These are phyloP conservation scores for Yamadazyma siamensis DNA, from an alignment of 1,139 yeast genomes.

Conservation along the genomic window DNA sequence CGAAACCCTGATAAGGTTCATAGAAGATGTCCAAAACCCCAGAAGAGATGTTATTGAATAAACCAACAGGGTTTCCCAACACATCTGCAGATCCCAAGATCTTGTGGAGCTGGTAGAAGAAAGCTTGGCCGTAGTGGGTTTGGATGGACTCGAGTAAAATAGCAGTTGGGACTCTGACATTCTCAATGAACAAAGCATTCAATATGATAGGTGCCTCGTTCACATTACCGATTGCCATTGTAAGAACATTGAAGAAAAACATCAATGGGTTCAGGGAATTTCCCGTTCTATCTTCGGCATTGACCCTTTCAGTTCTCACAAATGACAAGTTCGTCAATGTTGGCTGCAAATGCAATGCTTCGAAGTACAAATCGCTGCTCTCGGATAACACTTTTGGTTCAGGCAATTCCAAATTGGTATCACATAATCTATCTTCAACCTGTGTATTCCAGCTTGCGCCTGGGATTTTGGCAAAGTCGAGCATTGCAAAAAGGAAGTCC, in stretches of 20 bases:
- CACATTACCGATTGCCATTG: conserved; percentile 96
- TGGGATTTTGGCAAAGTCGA: conserved; percentile 72
- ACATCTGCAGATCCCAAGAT: conserved; percentile 95
- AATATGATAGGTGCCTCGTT: conserved; percentile 94
- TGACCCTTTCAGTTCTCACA: conserved; percentile 81
- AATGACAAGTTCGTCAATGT: conserved; percentile 85
- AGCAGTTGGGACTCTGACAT: conserved; percentile 82
- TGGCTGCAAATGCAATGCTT: conserved; percentile 89
- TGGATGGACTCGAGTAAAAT: conserved; percentile 66
- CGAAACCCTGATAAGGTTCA: conserved; percentile 95
- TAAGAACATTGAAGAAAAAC: conserved; percentile 78
- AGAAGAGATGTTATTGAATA: conserved; percentile 87
- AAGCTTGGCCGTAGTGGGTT: conserved; percentile 90
- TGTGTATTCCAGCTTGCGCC: conserved; percentile 67
- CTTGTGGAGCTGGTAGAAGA: conserved; percentile 88
- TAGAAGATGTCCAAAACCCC: conserved; percentile 96
- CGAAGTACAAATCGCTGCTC: conserved; percentile 81
- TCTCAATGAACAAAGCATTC: conserved; percentile 84
- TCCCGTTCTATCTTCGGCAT: conserved; percentile 53
- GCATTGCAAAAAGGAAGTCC: conserved; percentile 78
- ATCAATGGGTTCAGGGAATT: conserved; percentile 60
- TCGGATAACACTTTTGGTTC: conserved; percentile 61
- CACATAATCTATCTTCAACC: conserved; percentile 56
- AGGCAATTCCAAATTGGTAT: conserved; percentile 61
- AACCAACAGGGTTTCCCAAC: conserved; percentile 94